These are phyloP conservation scores for Aspergillus udagawae DNA, from an alignment of 2,329 filamentous ascomycete species.

Conservation along the genomic window DNA sequence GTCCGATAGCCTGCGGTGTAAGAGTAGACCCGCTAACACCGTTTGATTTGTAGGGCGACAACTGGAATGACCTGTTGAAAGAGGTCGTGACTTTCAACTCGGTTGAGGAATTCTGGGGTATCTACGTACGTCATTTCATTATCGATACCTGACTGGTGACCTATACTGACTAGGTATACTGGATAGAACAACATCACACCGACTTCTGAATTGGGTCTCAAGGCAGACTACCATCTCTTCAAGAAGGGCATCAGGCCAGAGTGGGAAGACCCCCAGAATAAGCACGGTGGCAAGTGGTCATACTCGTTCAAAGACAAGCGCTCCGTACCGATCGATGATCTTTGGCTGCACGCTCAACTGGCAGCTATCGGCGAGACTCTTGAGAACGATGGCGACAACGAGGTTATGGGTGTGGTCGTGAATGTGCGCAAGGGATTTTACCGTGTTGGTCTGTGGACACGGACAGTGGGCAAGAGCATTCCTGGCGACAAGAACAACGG, in stretches of 20 bases:
- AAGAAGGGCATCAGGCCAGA: slow-evolving; percentile 95
- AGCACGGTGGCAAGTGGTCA: slow-evolving; percentile 98
- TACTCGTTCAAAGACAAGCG: slow-evolving; percentile 98
- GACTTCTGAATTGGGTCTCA: slow-evolving; percentile 90
- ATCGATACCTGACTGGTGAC: not conserved
- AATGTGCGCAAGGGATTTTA: slow-evolving; percentile 98
- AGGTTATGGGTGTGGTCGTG: slow-evolving; percentile 98
- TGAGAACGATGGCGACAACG: slow-evolving; percentile 85
- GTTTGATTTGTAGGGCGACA: slow-evolving; percentile 66
- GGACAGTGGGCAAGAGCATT: slow-evolving; percentile 82
- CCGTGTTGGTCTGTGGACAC: slow-evolving; percentile 95
- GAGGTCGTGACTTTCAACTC: slow-evolving; percentile 98
- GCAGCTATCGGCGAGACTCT: slow-evolving; percentile 96
- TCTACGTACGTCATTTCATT: slow-evolving; percentile 69
- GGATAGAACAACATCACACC: slow-evolving; percentile 94
- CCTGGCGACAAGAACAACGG: slow-evolving; percentile 72
- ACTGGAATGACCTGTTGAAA: slow-evolving; percentile 97
- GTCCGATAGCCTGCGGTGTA: slow-evolving; percentile 16
- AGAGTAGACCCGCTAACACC: slow-evolving; percentile 5
- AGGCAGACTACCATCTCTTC: slow-evolving; percentile 99
- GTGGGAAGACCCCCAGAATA: slow-evolving; percentile 98
- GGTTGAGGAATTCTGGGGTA: slow-evolving; percentile 98
- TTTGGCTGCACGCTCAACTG: slow-evolving; percentile 97
- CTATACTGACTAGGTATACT: slow-evolving; percentile 7
- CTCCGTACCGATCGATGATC: slow-evolving; percentile 82